Conservation (phyloP, 352 stramenopile species). For the Phytophthora pistaciae region DNA sequence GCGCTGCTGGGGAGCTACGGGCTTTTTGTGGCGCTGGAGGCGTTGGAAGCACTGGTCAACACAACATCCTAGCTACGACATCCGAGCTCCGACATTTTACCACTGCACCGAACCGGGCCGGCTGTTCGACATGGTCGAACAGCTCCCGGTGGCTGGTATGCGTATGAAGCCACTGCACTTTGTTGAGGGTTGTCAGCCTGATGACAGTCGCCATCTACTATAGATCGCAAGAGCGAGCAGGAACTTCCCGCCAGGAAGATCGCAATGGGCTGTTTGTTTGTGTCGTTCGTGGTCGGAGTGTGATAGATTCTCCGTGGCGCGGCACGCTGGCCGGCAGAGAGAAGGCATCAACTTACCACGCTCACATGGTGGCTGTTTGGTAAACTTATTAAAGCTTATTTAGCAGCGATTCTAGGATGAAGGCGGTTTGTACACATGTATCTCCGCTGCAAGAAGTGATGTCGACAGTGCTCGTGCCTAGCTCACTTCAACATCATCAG, state of each 20-base stretch:
- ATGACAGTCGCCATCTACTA: neutral
- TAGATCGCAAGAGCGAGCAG: too few relatives aligned
- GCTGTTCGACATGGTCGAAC: neutral
- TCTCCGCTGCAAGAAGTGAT: too few relatives aligned
- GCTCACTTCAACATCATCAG: neutral
- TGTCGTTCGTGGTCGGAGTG: neutral
- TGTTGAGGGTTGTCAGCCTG: neutral
- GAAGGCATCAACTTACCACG: neutral
- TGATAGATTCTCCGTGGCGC: neutral
- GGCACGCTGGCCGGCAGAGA: neutral
- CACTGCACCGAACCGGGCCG: neutral
- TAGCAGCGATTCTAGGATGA: too few relatives aligned
- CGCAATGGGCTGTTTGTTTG: too few relatives aligned
- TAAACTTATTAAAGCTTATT: too few relatives aligned
- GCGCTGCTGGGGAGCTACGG: neutral
- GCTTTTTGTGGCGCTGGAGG: neutral
- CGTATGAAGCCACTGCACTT: neutral
- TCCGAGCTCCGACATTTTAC: neutral
- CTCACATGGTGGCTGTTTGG: too few relatives aligned
- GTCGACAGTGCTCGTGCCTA: neutral
- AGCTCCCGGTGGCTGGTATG: neutral
- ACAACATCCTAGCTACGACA: neutral
- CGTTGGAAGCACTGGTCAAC: neutral
- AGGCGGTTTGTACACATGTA: too few relatives aligned
- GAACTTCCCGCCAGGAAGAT: too few relatives aligned